Percentiles rank a stretch among this genome's conserved stretches.
Conservation (phyloP, 106 monocot species). For the Chionographis japonica region DNA sequence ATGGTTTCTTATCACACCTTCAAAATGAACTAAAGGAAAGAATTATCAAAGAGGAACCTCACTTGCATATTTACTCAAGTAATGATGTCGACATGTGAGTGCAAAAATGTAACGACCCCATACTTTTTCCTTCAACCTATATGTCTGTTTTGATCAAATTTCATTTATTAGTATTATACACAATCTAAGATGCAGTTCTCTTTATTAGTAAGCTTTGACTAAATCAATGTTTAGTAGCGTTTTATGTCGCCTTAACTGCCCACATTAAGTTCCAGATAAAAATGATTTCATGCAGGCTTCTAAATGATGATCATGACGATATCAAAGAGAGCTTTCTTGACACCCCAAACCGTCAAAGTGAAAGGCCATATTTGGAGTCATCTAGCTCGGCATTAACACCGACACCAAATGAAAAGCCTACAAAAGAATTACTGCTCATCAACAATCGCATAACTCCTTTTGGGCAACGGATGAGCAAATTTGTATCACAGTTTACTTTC, state of each 20-base stretch:
- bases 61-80: slow-evolving; percentile 83
- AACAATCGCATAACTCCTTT: slow-evolving; percentile 71
- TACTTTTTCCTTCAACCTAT: too few species aligned
- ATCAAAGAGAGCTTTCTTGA: slow-evolving; percentile 25
- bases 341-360: slow-evolving; percentile 41
- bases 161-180: too few species aligned
- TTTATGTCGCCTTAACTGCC: background rate
- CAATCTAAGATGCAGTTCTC: background rate
- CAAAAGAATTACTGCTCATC: slow-evolving; percentile 16
- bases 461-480: slow-evolving; percentile 76
- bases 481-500: slow-evolving; percentile 50
- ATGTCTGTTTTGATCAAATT: too few species aligned
- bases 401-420: slow-evolving; percentile 36
- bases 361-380: slow-evolving; percentile 27
- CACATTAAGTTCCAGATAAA: background rate
- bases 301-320: slow-evolving; percentile 38
- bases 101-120: background rate
- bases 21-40: slow-evolving; percentile 78
- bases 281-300: slow-evolving; percentile 42
- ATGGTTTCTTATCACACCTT: slow-evolving; percentile 75
- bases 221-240: background rate
- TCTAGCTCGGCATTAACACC: slow-evolving; percentile 24
- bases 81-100: slow-evolving; percentile 82
- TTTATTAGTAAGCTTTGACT: background rate
- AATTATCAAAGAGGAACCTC: slow-evolving; percentile 63